Evolutionary conservation across 2,329 filamentous ascomycete species (phyloP).

Genomic region (Sporothrix protearum): DNA sequence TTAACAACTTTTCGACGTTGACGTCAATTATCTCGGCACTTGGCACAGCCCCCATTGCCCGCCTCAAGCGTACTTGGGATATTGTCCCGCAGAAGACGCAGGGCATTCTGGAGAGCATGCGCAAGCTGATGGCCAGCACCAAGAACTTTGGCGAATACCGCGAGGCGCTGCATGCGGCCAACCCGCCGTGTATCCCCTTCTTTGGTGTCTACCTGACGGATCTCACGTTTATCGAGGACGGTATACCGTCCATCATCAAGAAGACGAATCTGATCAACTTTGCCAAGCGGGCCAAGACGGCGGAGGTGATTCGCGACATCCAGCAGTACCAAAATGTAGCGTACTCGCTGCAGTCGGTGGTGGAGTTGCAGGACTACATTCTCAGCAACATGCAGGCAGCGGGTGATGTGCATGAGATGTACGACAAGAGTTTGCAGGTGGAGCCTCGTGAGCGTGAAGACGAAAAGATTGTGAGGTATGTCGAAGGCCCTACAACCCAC

Average conservation of each 20-base stretch:
- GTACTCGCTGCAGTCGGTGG: constrained; percentile 85
- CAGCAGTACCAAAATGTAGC: constrained; percentile 98
- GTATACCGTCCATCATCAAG: constrained; percentile 93
- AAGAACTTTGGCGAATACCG: constrained; percentile 98
- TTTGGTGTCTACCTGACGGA: constrained; percentile 97
- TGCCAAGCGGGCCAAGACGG: constrained; percentile 94
- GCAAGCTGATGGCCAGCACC: constrained; percentile 90
- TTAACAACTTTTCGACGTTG: constrained; percentile 97
- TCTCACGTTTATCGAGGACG: constrained; percentile 94
- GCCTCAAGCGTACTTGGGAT: constrained; percentile 89
- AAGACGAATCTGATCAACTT: constrained; percentile 98
- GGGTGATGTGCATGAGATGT: constrained; percentile 98
- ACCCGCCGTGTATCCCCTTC: constrained; percentile 96
- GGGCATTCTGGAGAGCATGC: constrained; percentile 80
- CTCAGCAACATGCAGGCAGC: constrained; percentile 93
- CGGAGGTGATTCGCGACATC: constrained; percentile 96
- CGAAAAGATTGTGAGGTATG: constrained; percentile 97
- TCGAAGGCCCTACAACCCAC: background rate
- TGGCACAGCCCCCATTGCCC: constrained; percentile 89
- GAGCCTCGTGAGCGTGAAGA: constrained; percentile 96
- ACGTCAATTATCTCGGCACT: constrained; percentile 97
- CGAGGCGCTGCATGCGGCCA: constrained; percentile 85
- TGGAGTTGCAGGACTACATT: constrained; percentile 94
- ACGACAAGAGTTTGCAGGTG: constrained; percentile 89
- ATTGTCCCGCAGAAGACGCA: constrained; percentile 85